Conservation (phyloP, 2,329 filamentous ascomycete genomes). For the Bipolaris oryzae region DNA sequence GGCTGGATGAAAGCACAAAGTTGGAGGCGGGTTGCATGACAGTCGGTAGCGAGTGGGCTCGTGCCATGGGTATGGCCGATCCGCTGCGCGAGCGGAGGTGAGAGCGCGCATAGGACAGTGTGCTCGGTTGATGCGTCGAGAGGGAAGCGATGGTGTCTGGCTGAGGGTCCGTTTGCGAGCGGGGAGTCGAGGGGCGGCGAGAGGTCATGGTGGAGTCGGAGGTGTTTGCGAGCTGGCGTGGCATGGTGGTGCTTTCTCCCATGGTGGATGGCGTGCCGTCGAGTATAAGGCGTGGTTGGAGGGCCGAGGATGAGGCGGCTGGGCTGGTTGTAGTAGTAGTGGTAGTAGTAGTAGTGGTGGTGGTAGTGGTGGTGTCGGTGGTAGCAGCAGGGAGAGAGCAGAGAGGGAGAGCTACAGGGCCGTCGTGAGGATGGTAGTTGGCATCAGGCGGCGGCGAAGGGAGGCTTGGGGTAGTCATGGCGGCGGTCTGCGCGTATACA, state of each 20-base stretch:
- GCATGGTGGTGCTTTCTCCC: conserved; percentile 29
- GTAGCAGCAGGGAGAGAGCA: background rate
- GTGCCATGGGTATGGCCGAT: conserved; percentile 52
- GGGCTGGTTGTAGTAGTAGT: background rate
- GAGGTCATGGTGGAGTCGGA: conserved; percentile 29
- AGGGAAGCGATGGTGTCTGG: conserved; percentile 27
- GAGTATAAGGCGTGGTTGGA: background rate
- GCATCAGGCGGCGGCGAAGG: conserved; percentile 22
- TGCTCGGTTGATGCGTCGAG: conserved; percentile 49
- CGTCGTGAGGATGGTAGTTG: conserved; percentile 14
- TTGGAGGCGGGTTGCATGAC: conserved; percentile 44
- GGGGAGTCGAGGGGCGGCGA: conserved; percentile 44
- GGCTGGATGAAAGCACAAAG: conserved; percentile 43
- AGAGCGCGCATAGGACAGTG: conserved; percentile 54
- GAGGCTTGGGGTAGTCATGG: conserved; percentile 35
- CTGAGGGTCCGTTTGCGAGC: conserved; percentile 49
- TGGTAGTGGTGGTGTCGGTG: conserved; percentile 3
- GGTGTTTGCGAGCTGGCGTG: conserved; percentile 34
- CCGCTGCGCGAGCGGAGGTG: conserved; percentile 55
- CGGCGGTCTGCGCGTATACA: conserved; percentile 36
- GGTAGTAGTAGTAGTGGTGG: conserved; percentile 1
- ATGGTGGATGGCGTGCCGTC: conserved; percentile 24
- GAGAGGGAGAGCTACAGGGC: background rate
- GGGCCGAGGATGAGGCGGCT: background rate
- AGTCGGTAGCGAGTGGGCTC: conserved; percentile 56